phyloP scores from a whole-genome alignment of 2,329 filamentous ascomycete species.

The Colletotrichum lentis region DNA sequence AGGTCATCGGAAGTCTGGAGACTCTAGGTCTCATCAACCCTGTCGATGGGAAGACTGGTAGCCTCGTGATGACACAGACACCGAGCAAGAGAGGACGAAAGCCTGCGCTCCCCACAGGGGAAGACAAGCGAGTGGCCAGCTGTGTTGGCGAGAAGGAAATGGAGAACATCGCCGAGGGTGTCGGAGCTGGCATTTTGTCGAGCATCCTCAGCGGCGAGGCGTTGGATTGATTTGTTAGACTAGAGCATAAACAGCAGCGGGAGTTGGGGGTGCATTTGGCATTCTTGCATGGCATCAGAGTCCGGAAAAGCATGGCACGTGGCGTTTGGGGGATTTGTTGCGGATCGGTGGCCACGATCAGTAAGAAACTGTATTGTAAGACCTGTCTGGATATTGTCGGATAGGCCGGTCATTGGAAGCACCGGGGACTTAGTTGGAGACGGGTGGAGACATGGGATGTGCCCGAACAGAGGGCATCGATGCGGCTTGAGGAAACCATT shows the following conservation, averaged over 20 bases:
- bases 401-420: background rate
- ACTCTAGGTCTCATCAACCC: constrained; percentile 80
- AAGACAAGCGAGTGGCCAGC: constrained; percentile 82
- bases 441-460: constrained; percentile 15
- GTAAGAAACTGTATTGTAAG: constrained; percentile 5
- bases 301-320: constrained; percentile 32
- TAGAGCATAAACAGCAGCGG: constrained; percentile 32
- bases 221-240: constrained; percentile 54
- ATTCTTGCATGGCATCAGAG: constrained; percentile 38
- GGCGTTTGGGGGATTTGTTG: constrained; percentile 37
- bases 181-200: constrained; percentile 67
- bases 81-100: constrained; percentile 75
- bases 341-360: constrained; percentile 6
- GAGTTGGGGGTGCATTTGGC: constrained; percentile 14
- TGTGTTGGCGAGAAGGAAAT: constrained; percentile 84
- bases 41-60: constrained; percentile 75
- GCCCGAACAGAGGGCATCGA: constrained; percentile 17
- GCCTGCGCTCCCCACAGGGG: constrained; percentile 61
- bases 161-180: constrained; percentile 70
- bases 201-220: constrained; percentile 70
- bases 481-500: constrained; percentile 8
- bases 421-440: background rate
- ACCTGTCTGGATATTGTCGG: constrained; percentile 18
- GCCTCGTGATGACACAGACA: constrained; percentile 69
- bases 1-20: constrained; percentile 89